Conservation (phyloP, 2,329 filamentous ascomycete species). For the Pyricularia grisea region DNA sequence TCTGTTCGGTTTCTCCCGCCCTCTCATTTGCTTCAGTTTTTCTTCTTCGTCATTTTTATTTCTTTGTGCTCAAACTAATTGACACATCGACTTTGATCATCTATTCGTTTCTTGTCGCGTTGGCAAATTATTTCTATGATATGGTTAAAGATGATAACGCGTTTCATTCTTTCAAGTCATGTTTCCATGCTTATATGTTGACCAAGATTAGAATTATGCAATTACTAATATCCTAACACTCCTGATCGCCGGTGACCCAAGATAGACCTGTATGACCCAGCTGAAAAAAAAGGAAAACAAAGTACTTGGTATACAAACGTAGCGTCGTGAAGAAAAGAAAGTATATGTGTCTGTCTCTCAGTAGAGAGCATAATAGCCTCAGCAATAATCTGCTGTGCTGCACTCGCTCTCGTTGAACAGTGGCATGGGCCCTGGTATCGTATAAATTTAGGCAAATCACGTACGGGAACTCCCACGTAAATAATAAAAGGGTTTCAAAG, state of each 20-base stretch:
- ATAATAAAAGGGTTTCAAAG: background rate
- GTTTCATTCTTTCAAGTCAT: background rate
- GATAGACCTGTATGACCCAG: background rate
- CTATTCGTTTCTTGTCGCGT: no score
- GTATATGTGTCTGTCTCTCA: background rate
- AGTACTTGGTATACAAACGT: background rate
- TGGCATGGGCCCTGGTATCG: background rate
- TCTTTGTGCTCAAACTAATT: no score
- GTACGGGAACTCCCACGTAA: background rate
- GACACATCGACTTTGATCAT: no score
- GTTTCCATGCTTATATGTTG: background rate
- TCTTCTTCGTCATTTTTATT: background rate
- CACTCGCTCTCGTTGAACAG: background rate
- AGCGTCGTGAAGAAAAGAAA: conserved; percentile 1
- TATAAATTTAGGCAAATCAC: background rate
- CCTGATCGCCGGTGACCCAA: background rate
- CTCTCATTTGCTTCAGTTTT: background rate
- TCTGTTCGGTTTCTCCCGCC: background rate
- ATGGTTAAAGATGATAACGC: background rate
- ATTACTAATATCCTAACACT: background rate
- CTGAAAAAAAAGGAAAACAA: background rate
- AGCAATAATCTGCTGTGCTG: background rate
- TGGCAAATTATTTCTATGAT: no score
- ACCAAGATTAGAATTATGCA: background rate
- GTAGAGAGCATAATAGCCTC: background rate